Conservation (phyloP, 2,329 filamentous ascomycete genomes). For the Zymoseptoria crescenta region DNA sequence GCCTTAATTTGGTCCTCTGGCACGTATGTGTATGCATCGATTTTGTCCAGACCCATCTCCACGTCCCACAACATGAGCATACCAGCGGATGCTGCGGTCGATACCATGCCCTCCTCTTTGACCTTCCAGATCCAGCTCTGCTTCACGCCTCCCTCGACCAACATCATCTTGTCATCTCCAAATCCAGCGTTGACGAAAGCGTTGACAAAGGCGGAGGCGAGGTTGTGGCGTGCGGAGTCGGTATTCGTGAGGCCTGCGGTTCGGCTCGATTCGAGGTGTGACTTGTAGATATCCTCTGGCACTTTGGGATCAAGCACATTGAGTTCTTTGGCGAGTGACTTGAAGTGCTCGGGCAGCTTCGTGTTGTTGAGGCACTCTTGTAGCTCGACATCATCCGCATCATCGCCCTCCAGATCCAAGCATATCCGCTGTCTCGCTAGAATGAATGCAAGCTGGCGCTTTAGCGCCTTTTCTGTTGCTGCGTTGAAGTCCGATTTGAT, state of each 20-base stretch:
- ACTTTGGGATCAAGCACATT: conserved; percentile 96
- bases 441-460: conserved; percentile 90
- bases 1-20: conserved; percentile 79
- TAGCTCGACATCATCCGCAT: conserved; percentile 66
- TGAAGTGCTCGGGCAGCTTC: conserved; percentile 85
- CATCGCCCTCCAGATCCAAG: conserved; percentile 57
- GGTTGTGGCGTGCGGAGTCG: conserved; percentile 90
- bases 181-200: conserved; percentile 95
- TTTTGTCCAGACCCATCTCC: conserved; percentile 82
- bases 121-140: conserved; percentile 98
- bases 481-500: conserved; percentile 76
- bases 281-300: conserved; percentile 99
- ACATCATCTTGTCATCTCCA: conserved; percentile 95
- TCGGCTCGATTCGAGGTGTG: conserved; percentile 89
- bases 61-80: conserved; percentile 91
- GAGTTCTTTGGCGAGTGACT: conserved; percentile 84
- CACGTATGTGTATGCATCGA: conserved; percentile 88
- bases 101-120: conserved; percentile 96
- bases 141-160: conserved; percentile 73
- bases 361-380: conserved; percentile 81
- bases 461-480: conserved; percentile 70
- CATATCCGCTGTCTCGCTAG: conserved; percentile 86
- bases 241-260: conserved; percentile 89
- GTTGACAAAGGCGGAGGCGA: conserved; percentile 94
- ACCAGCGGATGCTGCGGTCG: conserved; percentile 86